A percentile compares a stretch with the other conserved stretches of the same genome.
phyloP scores from a whole-genome alignment of 768 basidiomycete genomes.

The Russula dissimulans region DNA sequence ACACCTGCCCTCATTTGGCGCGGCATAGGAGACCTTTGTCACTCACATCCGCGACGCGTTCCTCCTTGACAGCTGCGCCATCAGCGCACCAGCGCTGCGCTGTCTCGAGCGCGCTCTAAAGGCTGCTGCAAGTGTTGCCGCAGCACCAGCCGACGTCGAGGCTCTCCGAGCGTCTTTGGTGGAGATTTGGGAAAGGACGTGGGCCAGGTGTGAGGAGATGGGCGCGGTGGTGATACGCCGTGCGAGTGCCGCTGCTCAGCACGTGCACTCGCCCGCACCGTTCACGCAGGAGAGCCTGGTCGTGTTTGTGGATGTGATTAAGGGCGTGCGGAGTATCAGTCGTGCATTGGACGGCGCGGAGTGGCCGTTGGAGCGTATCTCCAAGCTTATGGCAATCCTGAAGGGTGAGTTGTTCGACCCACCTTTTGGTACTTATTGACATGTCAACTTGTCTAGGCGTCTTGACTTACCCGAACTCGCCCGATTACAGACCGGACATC shows the following conservation, averaged over 20 bases:
- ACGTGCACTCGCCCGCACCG: constrained; percentile 23
- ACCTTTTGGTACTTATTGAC: too few relatives aligned
- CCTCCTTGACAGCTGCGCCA: constrained; percentile 47
- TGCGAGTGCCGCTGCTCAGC: constrained; percentile 11
- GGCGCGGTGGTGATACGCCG: constrained; percentile 42
- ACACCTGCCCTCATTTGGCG: constrained; percentile 55
- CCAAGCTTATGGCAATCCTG: constrained; percentile 64
- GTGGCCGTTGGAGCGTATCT: constrained; percentile 58
- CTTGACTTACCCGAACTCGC: constrained; percentile 70
- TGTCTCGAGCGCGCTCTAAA: constrained; percentile 74
- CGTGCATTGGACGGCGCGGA: constrained; percentile 41
- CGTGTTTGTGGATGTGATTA: constrained; percentile 66
- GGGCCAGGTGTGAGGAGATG: constrained; percentile 60
- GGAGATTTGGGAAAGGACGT: constrained; percentile 52
- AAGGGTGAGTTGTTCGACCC: constrained; percentile 41
- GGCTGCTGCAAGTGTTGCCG: constrained; percentile 47
- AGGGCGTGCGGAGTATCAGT: constrained; percentile 46
- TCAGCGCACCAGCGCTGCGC: constrained; percentile 78
- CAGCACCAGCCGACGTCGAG: constrained; percentile 23
- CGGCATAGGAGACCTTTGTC: constrained; percentile 71
- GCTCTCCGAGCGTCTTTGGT: constrained; percentile 30
- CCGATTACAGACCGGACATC: constrained; percentile 83
- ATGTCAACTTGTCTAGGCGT: constrained; percentile 36
- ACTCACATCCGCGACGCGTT: constrained; percentile 63
- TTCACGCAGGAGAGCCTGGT: constrained; percentile 85